Evolutionary conservation across 2,329 filamentous ascomycete genomes (phyloP).

Genomic region (Aureobasidium sp.): DNA sequence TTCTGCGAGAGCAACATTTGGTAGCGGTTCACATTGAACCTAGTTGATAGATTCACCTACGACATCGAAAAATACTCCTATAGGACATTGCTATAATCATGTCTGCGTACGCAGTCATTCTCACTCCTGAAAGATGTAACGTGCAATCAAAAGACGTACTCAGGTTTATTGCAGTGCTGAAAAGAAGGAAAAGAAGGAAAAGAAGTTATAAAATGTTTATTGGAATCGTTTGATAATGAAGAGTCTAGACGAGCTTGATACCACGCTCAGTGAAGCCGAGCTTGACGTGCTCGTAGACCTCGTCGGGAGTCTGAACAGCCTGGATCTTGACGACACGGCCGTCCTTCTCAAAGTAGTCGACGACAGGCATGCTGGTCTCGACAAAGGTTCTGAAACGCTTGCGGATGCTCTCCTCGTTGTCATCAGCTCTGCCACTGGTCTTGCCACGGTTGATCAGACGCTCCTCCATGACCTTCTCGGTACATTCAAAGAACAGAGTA

Average conservation of each 20-base stretch:
- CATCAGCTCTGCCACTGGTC: slow-evolving; percentile 84
- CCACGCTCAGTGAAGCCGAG: slow-evolving; percentile 38
- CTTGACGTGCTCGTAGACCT: slow-evolving; percentile 51
- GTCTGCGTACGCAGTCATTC: no score
- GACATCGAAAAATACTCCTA: no score
- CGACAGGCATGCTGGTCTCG: slow-evolving; percentile 96
- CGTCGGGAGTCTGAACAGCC: slow-evolving; percentile 59
- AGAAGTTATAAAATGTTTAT: neutral
- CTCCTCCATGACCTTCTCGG: slow-evolving; percentile 78
- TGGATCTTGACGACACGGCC: slow-evolving; percentile 72
- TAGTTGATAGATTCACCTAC: no score
- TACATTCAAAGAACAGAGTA: slow-evolving; percentile 90
- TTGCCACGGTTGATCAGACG: slow-evolving; percentile 81
- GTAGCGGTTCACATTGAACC: no score
- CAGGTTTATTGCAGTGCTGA: no score
- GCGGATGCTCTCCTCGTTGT: slow-evolving; percentile 91
- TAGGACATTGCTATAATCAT: no score
- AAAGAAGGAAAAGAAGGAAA: no score
- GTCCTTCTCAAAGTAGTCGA: slow-evolving; percentile 71
- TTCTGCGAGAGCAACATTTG: no score
- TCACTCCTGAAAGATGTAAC: no score
- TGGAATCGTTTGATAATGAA: neutral
- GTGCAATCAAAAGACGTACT: no score
- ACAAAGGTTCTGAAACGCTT: slow-evolving; percentile 94
- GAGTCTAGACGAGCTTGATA: slow-evolving; percentile 18